Percentiles rank a stretch among this genome's conserved stretches.
Conservation (phyloP, 768 basidiomycete genomes). For the Auricularia sp. region DNA sequence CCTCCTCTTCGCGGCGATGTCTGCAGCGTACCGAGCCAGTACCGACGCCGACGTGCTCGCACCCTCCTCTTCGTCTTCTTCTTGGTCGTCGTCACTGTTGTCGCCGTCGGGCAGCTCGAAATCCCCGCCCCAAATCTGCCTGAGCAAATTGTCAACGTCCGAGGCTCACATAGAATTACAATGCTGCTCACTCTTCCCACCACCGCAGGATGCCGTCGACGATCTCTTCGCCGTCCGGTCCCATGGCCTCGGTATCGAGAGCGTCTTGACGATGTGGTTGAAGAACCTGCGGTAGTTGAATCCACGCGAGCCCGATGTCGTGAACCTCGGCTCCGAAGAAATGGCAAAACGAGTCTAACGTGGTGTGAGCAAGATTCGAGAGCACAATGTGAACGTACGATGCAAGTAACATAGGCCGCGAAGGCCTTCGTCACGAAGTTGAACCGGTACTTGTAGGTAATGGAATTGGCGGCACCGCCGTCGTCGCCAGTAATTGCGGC, state of each 20-base stretch:
- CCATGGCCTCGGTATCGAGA: not conserved
- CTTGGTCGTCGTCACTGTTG: not conserved
- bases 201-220: not conserved
- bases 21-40: no score
- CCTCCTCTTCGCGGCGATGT: no score
- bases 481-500: not conserved
- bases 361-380: not conserved
- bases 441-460: not conserved
- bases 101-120: not conserved
- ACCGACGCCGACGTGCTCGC: no score
- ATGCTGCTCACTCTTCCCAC: not conserved
- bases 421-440: not conserved
- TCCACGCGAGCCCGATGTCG: not conserved
- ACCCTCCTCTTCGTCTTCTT: no score
- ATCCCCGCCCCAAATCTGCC: not conserved
- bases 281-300: not conserved
- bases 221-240: not conserved
- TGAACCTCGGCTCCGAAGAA: not conserved
- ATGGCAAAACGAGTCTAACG: not conserved
- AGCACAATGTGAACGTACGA: not conserved
- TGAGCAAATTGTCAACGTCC: not conserved
- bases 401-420: not conserved
- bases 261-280: not conserved
- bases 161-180: no score
- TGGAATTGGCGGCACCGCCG: not conserved